phyloP scores from a whole-genome alignment of 768 basidiomycete genomes.

The Calocybe gangraenosa region DNA sequence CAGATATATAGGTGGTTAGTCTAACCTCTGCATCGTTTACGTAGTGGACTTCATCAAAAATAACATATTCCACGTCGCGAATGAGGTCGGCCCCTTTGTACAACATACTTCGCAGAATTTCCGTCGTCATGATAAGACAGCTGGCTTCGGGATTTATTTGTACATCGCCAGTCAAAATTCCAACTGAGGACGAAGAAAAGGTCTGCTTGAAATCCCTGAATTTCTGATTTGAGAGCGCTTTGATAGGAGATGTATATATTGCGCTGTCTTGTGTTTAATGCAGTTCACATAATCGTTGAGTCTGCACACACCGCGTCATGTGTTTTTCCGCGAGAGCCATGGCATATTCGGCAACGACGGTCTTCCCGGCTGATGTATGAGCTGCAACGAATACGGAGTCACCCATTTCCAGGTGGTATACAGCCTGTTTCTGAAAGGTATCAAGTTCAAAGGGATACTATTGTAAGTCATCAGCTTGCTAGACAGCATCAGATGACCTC shows the following conservation, averaged over 20 bases:
- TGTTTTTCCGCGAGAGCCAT: slow-evolving; percentile 96
- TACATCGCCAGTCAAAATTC: slow-evolving; percentile 97
- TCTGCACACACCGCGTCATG: slow-evolving; percentile 80
- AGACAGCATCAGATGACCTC: not conserved
- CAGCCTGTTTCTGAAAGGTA: slow-evolving; percentile 97
- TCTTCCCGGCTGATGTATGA: slow-evolving; percentile 99
- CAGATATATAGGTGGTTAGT: not conserved
- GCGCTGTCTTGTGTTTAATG: slow-evolving; percentile 51
- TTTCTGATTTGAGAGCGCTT: slow-evolving; percentile 98
- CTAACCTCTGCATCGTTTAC: slow-evolving; percentile 96
- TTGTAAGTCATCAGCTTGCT: not conserved
- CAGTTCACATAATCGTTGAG: slow-evolving; percentile 12
- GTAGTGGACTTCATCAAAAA: slow-evolving; percentile 99
- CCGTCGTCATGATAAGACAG: slow-evolving; percentile 97
- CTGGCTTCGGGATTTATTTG: slow-evolving; percentile 98
- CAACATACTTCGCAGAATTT: slow-evolving; percentile 96
- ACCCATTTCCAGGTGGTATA: slow-evolving; percentile 95
- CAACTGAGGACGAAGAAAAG: slow-evolving; percentile 86
- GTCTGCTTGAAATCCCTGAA: slow-evolving; percentile 98
- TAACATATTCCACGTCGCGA: slow-evolving; percentile 98
- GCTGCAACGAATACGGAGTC: slow-evolving; percentile 99
- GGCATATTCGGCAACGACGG: slow-evolving; percentile 98
- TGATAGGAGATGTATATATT: slow-evolving; percentile 98
- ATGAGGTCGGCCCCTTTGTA: slow-evolving; percentile 99
- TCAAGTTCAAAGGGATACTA: slow-evolving; percentile 99